Evolutionary conservation across 2,329 filamentous ascomycete genomes (phyloP).

Genomic region (Furcasterigmium sp.): DNA sequence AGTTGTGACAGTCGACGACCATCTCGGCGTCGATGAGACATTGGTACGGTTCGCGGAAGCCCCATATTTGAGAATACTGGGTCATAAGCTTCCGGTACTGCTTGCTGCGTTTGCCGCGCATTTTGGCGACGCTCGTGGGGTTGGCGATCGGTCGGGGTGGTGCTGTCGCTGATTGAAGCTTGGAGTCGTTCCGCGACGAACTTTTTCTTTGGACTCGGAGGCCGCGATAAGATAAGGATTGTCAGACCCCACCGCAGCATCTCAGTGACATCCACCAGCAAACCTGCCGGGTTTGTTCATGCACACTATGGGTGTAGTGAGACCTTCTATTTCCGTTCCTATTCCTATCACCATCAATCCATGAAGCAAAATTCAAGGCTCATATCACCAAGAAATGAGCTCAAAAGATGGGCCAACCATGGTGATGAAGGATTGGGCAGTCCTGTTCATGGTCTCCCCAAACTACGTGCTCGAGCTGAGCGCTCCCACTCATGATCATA

Average conservation of each 20-base stretch:
- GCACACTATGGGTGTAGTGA: too few relatives aligned
- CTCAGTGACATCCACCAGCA: not conserved
- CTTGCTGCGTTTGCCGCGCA: conserved; percentile 46
- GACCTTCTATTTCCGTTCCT: too few relatives aligned
- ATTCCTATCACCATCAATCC: too few relatives aligned
- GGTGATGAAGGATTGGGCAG: too few relatives aligned
- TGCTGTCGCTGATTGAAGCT: conserved; percentile 1
- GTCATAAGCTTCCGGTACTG: conserved; percentile 81
- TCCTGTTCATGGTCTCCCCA: too few relatives aligned
- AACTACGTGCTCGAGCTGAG: too few relatives aligned
- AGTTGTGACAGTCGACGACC: conserved; percentile 72
- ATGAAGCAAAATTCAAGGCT: too few relatives aligned
- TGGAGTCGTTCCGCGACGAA: conserved; percentile 3
- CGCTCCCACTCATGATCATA: too few relatives aligned
- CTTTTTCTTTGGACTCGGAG: conserved; percentile 9
- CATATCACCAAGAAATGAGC: too few relatives aligned
- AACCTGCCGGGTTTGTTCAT: too few relatives aligned
- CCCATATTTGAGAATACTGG: conserved; percentile 80
- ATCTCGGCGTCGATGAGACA: conserved; percentile 85
- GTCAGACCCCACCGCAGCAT: conserved; percentile 3
- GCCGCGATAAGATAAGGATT: conserved; percentile 12
- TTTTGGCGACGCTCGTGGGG: conserved; percentile 18
- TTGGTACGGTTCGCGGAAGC: conserved; percentile 92
- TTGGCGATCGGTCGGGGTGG: not conserved
- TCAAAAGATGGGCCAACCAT: too few relatives aligned